phyloP scores from a whole-genome alignment of 2,329 filamentous ascomycete species.

The Alternaria brassicicola region DNA sequence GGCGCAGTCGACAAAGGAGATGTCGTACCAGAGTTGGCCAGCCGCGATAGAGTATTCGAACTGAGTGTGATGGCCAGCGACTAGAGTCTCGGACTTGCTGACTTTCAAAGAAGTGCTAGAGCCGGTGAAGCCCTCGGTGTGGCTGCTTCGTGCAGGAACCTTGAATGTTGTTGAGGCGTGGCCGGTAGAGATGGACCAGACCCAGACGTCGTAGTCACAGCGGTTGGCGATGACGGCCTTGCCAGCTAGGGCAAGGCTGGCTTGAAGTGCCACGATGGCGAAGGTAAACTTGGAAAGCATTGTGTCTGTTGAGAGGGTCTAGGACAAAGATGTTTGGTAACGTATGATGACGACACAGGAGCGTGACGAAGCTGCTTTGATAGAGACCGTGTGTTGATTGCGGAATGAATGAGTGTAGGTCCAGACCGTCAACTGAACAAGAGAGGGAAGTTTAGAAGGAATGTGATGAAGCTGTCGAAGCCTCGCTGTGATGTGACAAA shows the following conservation, averaged over 20 bases:
- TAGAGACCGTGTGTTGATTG: background rate
- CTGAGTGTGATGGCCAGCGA: slow-evolving; percentile 31
- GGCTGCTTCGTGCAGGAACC: slow-evolving; percentile 24
- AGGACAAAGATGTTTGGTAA: background rate
- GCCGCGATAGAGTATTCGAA: slow-evolving; percentile 35
- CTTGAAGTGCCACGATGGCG: slow-evolving; percentile 25
- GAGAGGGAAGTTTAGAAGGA: slow-evolving; percentile 4
- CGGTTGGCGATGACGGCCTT: slow-evolving; percentile 34
- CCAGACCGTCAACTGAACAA: slow-evolving; percentile 7
- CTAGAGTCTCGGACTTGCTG: slow-evolving; percentile 30
- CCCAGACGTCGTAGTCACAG: slow-evolving; percentile 36
- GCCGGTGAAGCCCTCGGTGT: slow-evolving; percentile 27
- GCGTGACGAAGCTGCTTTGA: background rate
- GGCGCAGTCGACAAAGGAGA: slow-evolving; percentile 39
- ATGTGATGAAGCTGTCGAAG: slow-evolving; percentile 15
- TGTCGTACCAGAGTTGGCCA: slow-evolving; percentile 34
- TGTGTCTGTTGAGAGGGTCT: slow-evolving; percentile 3
- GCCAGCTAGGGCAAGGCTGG: slow-evolving; percentile 25
- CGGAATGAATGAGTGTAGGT: slow-evolving; percentile 4
- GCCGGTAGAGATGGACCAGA: slow-evolving; percentile 28
- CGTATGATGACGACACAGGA: background rate
- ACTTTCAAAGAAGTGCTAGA: slow-evolving; percentile 32
- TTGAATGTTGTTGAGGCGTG: slow-evolving; percentile 14
- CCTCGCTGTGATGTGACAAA: slow-evolving; percentile 5
- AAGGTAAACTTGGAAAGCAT: slow-evolving; percentile 29